phyloP scores from a whole-genome alignment of 495 filamentous ascomycete species.

The Hamigera avellanea region DNA sequence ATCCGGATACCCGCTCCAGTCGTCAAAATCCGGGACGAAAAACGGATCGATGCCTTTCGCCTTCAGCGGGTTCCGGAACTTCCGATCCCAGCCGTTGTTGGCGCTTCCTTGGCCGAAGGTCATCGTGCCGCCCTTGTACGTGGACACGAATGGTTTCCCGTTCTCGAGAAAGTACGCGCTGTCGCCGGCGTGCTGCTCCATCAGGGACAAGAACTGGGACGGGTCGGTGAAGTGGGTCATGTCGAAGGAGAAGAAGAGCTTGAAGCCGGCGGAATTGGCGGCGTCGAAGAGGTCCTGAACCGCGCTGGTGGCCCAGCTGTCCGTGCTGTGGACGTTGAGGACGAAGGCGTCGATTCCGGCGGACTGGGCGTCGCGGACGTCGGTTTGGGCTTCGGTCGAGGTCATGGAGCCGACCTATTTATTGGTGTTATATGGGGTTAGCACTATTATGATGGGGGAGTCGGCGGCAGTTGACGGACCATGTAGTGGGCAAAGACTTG shows the following conservation, averaged over 20 bases:
- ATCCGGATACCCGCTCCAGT: constrained; percentile 10
- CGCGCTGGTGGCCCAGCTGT: constrained; percentile 7
- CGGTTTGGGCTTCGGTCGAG: constrained; percentile 12
- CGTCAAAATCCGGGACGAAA: constrained; percentile 13
- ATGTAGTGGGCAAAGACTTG: constrained; percentile 23
- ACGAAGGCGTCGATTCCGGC: constrained; percentile 19
- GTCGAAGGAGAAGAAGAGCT: constrained; percentile 20
- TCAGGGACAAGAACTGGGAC: constrained; percentile 2
- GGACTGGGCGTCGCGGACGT: constrained; percentile 14
- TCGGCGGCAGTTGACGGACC: constrained; percentile 3
- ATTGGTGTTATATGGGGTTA: neutral
- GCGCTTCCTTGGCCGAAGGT: neutral
- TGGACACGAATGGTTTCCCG: neutral
- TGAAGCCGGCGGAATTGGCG: constrained; percentile 10
- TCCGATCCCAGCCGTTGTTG: constrained; percentile 3
- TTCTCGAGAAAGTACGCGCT: constrained; percentile 6
- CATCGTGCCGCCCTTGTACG: constrained; percentile 7
- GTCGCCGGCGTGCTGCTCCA: constrained; percentile 4
- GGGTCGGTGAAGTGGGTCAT: constrained; percentile 6
- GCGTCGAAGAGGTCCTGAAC: constrained; percentile 9
- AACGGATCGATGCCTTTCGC: constrained; percentile 8
- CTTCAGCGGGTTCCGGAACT: constrained; percentile 2
- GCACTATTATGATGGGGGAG: neutral
- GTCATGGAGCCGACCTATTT: constrained; percentile 10
- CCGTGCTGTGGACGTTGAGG: constrained; percentile 13